Conservation (phyloP, 2,329 filamentous ascomycete species). For the Trichoderma koningiopsis region DNA sequence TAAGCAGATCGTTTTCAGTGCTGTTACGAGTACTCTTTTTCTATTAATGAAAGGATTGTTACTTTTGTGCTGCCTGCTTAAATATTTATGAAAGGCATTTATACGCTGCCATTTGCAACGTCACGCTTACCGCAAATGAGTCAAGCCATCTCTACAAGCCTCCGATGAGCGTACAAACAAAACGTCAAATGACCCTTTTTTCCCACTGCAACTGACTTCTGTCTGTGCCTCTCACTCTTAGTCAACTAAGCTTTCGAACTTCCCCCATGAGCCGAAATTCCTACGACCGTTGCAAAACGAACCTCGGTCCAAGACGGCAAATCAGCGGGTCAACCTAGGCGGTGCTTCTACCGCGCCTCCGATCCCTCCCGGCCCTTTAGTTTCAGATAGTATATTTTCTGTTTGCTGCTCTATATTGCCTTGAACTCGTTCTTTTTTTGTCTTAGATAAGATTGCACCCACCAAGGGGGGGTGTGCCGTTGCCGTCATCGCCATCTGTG, state of each 20-base stretch:
- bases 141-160: background rate
- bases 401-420: background rate
- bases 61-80: background rate
- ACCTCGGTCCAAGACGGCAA: constrained; percentile 22
- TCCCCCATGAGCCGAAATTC: constrained; percentile 10
- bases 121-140: background rate
- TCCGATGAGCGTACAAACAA: background rate
- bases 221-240: background rate
- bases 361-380: constrained; percentile 18
- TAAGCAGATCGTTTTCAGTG: background rate
- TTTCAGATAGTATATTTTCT: background rate
- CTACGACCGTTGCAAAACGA: background rate
- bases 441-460: constrained; percentile 3
- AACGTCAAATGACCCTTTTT: background rate
- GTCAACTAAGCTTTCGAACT: background rate
- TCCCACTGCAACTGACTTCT: no score
- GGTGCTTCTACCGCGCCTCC: background rate
- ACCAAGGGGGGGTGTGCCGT: background rate
- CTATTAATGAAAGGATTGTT: no score
- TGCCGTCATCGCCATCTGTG: background rate
- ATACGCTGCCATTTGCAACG: background rate
- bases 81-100: background rate
- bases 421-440: background rate
- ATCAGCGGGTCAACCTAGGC: constrained; percentile 14
- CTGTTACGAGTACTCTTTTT: no score